Evolutionary conservation across 768 basidiomycete genomes (phyloP).

Genomic region (Phlebiopsis flavidoalba): DNA sequence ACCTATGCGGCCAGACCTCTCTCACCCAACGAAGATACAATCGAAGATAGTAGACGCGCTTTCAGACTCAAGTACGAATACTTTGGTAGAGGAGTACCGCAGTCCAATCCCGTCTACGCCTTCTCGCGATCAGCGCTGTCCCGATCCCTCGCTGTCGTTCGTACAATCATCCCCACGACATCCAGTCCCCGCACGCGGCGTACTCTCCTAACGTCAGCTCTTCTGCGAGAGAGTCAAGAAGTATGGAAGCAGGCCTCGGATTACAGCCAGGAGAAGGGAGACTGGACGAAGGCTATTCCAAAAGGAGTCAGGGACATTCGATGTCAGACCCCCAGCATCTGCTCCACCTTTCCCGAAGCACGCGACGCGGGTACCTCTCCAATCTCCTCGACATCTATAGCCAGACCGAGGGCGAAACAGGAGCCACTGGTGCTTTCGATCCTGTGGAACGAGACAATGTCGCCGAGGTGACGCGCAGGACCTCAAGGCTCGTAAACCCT

Average conservation of each 20-base stretch:
- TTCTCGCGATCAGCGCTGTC: background rate
- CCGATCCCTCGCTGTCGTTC: conserved; percentile 43
- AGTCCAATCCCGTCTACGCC: conserved; percentile 29
- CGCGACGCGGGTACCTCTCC: conserved; percentile 39
- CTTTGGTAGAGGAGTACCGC: conserved; percentile 25
- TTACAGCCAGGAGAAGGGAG: conserved; percentile 16
- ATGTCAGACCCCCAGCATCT: too few species aligned
- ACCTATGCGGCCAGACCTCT: background rate
- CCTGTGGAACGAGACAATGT: background rate
- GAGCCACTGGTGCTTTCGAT: background rate
- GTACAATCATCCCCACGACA: conserved; percentile 58
- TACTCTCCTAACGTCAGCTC: conserved; percentile 13
- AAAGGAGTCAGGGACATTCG: conserved; percentile 23
- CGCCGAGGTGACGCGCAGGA: conserved; percentile 16
- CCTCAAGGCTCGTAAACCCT: conserved; percentile 32
- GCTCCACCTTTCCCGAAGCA: conserved; percentile 5
- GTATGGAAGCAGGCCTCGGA: conserved; percentile 17
- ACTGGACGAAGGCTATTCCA: conserved; percentile 14
- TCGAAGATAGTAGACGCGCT: conserved; percentile 18
- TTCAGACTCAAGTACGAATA: conserved; percentile 35
- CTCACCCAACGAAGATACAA: background rate
- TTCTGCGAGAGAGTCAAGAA: conserved; percentile 13
- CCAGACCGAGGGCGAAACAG: conserved; percentile 20
- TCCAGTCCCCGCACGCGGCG: conserved; percentile 41
- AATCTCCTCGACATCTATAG: conserved; percentile 50